Percentiles rank a stretch among this genome's conserved stretches.
Conservation (phyloP, 2,329 filamentous ascomycete species). For the Colletotrichum costaricense region DNA sequence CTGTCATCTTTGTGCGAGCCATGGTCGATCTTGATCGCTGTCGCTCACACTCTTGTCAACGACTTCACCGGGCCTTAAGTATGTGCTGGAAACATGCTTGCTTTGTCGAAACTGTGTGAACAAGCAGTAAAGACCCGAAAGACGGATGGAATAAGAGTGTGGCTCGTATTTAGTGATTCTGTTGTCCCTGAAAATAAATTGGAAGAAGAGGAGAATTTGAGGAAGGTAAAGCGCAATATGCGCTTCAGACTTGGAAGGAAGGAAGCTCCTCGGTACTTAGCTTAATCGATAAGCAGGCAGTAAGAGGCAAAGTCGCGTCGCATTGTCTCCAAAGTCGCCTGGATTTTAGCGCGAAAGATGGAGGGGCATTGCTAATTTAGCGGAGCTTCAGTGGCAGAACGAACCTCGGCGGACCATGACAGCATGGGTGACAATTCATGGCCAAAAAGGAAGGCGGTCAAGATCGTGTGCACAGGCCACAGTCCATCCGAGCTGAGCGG, state of each 20-base stretch:
- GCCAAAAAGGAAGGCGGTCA: constrained; percentile 18
- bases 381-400: constrained; percentile 13
- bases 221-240: not conserved
- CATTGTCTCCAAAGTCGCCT: constrained; percentile 8
- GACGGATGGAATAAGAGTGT: too few relatives aligned
- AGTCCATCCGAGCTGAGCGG: not conserved
- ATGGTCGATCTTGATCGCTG: constrained; percentile 10
- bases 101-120: not conserved
- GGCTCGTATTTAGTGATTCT: not conserved
- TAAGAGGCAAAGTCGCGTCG: constrained; percentile 20
- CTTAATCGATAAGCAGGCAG: constrained; percentile 34
- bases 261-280: constrained; percentile 15
- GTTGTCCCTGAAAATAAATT: not conserved
- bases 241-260: not conserved
- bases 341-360: constrained; percentile 10
- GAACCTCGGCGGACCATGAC: constrained; percentile 8
- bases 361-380: constrained; percentile 31
- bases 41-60: not conserved
- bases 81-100: not conserved
- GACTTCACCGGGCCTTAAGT: not conserved
- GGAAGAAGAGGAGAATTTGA: not conserved
- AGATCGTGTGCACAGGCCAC: not conserved
- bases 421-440: not conserved
- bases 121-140: not conserved
- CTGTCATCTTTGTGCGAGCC: constrained; percentile 23